These are phyloP conservation scores for Pneumocystis canis DNA, from an alignment of 1,139 yeast species.

Conservation along the genomic window DNA sequence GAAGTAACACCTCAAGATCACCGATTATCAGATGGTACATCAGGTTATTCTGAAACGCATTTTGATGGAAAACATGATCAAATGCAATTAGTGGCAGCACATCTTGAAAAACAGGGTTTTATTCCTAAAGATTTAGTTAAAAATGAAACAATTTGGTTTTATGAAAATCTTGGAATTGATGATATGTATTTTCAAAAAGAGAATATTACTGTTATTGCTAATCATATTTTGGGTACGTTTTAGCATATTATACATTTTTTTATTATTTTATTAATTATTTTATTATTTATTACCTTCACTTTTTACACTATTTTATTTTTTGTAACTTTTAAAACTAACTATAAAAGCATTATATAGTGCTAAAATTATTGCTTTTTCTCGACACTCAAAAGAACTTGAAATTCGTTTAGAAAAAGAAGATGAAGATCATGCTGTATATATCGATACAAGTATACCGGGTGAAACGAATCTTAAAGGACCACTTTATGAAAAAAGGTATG, in stretches of 20 bases:
- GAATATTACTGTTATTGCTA: slow-evolving; percentile 61
- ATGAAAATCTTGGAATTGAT: slow-evolving; percentile 74
- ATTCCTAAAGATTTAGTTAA: slow-evolving; percentile 7
- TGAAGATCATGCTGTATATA: slow-evolving; percentile 81
- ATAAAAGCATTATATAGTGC: slow-evolving; percentile 59
- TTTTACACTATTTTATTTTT: too few species aligned
- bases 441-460: slow-evolving; percentile 49
- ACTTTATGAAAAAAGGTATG: slow-evolving; percentile 21
- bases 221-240: slow-evolving; percentile 44
- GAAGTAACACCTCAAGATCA: not conserved
- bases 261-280: too few species aligned
- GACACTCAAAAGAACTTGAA: slow-evolving; percentile 39
- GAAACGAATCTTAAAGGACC: slow-evolving; percentile 27
- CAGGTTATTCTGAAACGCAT: not conserved
- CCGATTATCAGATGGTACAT: not conserved
- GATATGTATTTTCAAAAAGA: slow-evolving; percentile 82
- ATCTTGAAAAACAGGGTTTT: slow-evolving; percentile 5
- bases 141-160: slow-evolving; percentile 46
- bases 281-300: too few species aligned
- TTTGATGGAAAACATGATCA: slow-evolving; percentile 2
- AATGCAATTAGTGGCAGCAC: slow-evolving; percentile 3
- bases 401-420: slow-evolving; percentile 64
- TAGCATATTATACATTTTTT: not conserved
- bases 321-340: too few species aligned
- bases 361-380: slow-evolving; percentile 73